Evolutionary conservation across 2,329 filamentous ascomycete species (phyloP), one percentile per base, ranked within the genome.

Genomic region (Colletotrichum ledebouriae): DNA sequence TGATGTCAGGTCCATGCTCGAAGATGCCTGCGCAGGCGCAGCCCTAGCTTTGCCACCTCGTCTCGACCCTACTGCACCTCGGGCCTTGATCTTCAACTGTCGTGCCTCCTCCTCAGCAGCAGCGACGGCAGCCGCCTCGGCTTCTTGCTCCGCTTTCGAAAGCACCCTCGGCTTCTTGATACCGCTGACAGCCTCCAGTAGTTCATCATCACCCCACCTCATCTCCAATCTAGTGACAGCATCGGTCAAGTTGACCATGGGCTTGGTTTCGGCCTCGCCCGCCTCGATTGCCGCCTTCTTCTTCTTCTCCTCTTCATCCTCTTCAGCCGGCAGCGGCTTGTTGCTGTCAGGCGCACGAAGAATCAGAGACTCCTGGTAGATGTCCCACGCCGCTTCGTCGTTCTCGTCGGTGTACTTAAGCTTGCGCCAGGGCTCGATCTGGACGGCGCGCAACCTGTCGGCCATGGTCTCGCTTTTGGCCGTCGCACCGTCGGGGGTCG

Each of bases 331-430:
- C 3, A 22, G 41, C 42, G 37, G 20, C 44, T 46, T 63, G 11
- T 29, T 33, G 53, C 62, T 55, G 15, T 46, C 57, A 22, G 61
- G 61, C 1, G 44, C 70, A 17, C 75, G 75, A 57, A 89, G 82
- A 71, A 93, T 90, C 71, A 97, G 86, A 71, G 89, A 90, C 72
- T 92, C 88, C 66, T 90, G 86, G 78, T 94, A 97, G 37, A 90
- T 86, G 34, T 88, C 86, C 88, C 93, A 97, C 3, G 94, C 90
- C 66, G 89, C 87, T 71, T 89, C 86, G 63, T 89, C 88, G 75
- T 96, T 91, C 78, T 97, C 93, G 76, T 97, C 93, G 59, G 92
- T 86, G 83, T 94, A 98, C 70, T 89, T 85, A 78, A 97, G 86
- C 70, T 85, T 87, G 71, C 89, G 87, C 96, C 96, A 99, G 64